Evolutionary conservation across 352 stramenopile genomes (phyloP), one percentile per base, ranked within the genome.

Genomic region (Blastocystis sp.): DNA sequence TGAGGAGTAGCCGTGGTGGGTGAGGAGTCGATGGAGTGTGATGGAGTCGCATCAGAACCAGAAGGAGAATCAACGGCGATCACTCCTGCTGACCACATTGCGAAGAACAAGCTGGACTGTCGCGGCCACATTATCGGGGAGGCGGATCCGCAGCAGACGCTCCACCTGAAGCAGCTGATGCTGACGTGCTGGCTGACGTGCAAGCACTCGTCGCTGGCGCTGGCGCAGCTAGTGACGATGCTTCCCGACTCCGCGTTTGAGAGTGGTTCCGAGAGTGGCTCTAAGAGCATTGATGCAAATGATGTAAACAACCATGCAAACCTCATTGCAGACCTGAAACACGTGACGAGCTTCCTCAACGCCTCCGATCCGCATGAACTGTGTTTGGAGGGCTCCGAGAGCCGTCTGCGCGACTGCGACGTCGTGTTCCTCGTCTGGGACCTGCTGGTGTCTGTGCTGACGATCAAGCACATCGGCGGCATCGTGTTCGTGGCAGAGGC

Each of bases 71-170:
- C 61, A 49, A 3, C 48, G n/a, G 53, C 24, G 8, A 48, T 49
- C 21, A 40, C n/a, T 0, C 11, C 27, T 8, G 34, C 46, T n/a
- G 46, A 63, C 36, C 48, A 54, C 27, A 81, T 81, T n/a, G 69
- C 69, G 4, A 81, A 81, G 69, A 61, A 81, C 34, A 81, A 81
- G 48, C 36, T 81, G 48, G 69, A 81, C 42, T 81, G 69, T 46
- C n/a, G 69, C n/a, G 69, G 69, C 1, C 69, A 81, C 40, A 34
- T 81, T 2, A 81, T 81, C 24, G 69, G 69, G 21, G 29, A 32
- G 4, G 32, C 49, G 4, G 49, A 42, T 61, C 44, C 46, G 9
- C 21, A 61, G 34, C 44, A 81, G 29, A 61, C 69, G 21, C 16
- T 42, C 21, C 69, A 51, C 14, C 48, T 81, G 21, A 81, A 81